Base-by-base conservation (phyloP, 2,329 filamentous ascomycete species). In the Clonostachys chloroleuca region DNA sequence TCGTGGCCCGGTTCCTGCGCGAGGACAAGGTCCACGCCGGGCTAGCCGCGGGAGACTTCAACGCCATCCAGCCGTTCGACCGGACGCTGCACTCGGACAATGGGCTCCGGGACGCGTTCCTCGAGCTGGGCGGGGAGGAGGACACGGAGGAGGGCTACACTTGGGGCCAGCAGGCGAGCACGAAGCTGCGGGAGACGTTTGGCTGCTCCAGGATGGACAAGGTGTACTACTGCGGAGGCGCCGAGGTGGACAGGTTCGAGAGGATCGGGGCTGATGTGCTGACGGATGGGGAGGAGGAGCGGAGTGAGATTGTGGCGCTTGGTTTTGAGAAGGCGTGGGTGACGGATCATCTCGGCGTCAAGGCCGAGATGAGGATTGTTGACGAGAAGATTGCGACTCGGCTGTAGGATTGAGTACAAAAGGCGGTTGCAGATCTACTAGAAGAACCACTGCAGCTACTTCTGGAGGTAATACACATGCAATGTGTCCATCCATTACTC, bases 31-130 rank as follows among this genome's bases (percentile, higher is more conserved):
- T 74, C 1, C 49, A 68, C 7, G 72, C 66, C 2, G 70, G 68
- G 1, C 47, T 81, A 1, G 54, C 77, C 4, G 77, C 74, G 0
- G 80, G 80, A 1, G 78, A 83, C 54, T 68, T 81, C 40, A 83
- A 83, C 51, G 77, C 79, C 18, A 80, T 82, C 34, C 67, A 81
- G 51, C 67, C 67, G 0, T 80, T 78, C 46, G 79, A 83, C 55
- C 55, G 58, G 9, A 67, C 63, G 1, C 56, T 80, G 9, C 75
- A 76, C 46, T 53, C 55, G 0, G 70, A 77, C 1, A 77, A 78
- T 47, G 52, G 57, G 0, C 68, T 83, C 3, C 63, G 67, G 34
- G 80, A 83, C 52, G 72, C 75, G 0, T 83, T 73, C 51, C 64
- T 83, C 4, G 67, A 71, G 47, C 64, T 70, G 4, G 77, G 77